Evolutionary conservation across 345 rosid genomes (phyloP).

Genomic region (Eucalyptus viminalis): DNA sequence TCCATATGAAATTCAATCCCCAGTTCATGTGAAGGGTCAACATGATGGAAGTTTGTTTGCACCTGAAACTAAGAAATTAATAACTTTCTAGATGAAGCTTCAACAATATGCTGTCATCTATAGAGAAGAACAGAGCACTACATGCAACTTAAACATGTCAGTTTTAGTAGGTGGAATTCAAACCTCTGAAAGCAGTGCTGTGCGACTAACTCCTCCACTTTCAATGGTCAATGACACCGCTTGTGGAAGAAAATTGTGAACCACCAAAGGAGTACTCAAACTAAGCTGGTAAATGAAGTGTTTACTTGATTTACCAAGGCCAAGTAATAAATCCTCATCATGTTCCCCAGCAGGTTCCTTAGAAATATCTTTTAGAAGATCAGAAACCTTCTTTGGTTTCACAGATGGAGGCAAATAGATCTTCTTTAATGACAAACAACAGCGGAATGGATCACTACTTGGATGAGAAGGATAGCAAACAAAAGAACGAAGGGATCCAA

Average conservation of each 20-base stretch:
- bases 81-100: not conserved
- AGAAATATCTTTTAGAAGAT: not conserved
- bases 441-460: slow-evolving; percentile 78
- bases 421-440: slow-evolving; percentile 67
- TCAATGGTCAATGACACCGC: slow-evolving; percentile 50
- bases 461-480: slow-evolving; percentile 94
- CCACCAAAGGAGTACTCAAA: slow-evolving; percentile 63
- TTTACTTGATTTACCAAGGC: slow-evolving; percentile 22
- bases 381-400: slow-evolving; percentile 13
- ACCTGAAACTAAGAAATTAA: slow-evolving; percentile 27
- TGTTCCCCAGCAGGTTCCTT: slow-evolving; percentile 17
- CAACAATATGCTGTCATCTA: not conserved
- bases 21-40: slow-evolving; percentile 84
- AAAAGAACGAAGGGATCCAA: slow-evolving; percentile 71
- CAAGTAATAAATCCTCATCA: slow-evolving; percentile 11
- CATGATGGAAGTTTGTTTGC: slow-evolving; percentile 64
- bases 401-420: slow-evolving; percentile 38
- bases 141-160: not conserved
- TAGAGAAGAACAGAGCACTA: not conserved
- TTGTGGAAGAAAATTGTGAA: slow-evolving; percentile 73
- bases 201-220: slow-evolving; percentile 54
- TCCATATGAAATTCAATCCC: slow-evolving; percentile 47
- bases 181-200: slow-evolving; percentile 73
- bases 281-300: slow-evolving; percentile 53
- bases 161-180: not conserved